phyloP scores from a whole-genome alignment of 179 eudicot genomes.

The Beta macrorhiza region DNA sequence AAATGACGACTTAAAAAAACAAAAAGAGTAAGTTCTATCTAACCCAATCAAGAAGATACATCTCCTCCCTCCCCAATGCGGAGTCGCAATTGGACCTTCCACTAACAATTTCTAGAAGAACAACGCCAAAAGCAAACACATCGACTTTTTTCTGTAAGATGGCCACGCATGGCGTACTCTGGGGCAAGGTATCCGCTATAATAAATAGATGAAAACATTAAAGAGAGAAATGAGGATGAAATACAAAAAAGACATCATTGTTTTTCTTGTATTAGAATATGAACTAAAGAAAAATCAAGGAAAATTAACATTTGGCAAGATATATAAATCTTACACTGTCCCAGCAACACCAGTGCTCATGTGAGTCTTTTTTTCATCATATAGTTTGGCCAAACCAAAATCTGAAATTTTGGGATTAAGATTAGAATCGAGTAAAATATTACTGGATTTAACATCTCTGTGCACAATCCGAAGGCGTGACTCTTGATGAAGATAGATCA shows the following conservation, averaged over 20 bases:
- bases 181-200: constrained; percentile 79
- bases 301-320: background rate
- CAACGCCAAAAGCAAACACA: constrained; percentile 77
- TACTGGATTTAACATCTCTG: constrained; percentile 86
- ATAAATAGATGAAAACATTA: background rate
- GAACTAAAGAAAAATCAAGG: background rate
- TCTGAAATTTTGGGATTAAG: constrained; percentile 81
- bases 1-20: background rate
- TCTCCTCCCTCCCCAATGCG: constrained; percentile 31
- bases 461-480: constrained; percentile 69
- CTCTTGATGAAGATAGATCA: constrained; percentile 78
- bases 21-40: background rate
- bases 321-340: constrained; percentile 54
- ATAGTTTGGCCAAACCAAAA: constrained; percentile 85
- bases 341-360: constrained; percentile 90
- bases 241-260: background rate
- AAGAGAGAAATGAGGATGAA: background rate
- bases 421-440: constrained; percentile 69
- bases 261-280: background rate
- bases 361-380: constrained; percentile 79
- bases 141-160: constrained; percentile 80
- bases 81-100: constrained; percentile 71
- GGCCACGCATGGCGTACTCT: constrained; percentile 81
- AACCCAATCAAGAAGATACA: constrained; percentile 87
- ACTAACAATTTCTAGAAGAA: constrained; percentile 63